Percentiles rank a stretch among this genome's conserved stretches.
These are phyloP conservation scores for Cercospora citrullina DNA, from an alignment of 2,329 filamentous ascomycete genomes.

Conservation along the genomic window DNA sequence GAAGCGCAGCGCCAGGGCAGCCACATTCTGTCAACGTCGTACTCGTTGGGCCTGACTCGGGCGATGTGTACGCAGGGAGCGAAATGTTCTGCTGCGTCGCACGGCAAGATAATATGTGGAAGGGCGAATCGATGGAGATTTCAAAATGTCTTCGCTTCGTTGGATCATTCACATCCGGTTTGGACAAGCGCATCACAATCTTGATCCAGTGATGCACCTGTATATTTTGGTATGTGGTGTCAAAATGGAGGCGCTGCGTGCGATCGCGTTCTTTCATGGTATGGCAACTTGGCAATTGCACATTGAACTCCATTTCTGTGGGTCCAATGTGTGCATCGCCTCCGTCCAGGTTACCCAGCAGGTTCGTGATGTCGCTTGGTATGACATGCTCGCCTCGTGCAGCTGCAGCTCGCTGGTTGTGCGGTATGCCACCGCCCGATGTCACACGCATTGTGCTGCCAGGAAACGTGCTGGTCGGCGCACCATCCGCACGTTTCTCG, in stretches of 20 bases:
- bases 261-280: slow-evolving; percentile 74
- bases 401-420: slow-evolving; percentile 58
- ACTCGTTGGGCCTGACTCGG: slow-evolving; percentile 36
- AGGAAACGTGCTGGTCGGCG: slow-evolving; percentile 69
- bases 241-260: slow-evolving; percentile 70
- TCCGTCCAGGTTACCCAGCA: slow-evolving; percentile 74
- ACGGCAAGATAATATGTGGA: slow-evolving; percentile 88
- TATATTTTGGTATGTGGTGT: slow-evolving; percentile 91
- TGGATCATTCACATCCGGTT: slow-evolving; percentile 74
- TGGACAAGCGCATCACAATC: slow-evolving; percentile 91
- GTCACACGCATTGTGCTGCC: slow-evolving; percentile 74
- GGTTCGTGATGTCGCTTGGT: slow-evolving; percentile 61
- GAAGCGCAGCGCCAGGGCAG: slow-evolving; percentile 64
- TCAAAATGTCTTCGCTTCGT: slow-evolving; percentile 84
- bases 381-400: slow-evolving; percentile 57
- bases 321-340: slow-evolving; percentile 77
- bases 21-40: slow-evolving; percentile 56
- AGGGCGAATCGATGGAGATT: slow-evolving; percentile 93
- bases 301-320: slow-evolving; percentile 92
- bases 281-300: slow-evolving; percentile 85
- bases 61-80: slow-evolving; percentile 74
- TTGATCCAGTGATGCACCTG: slow-evolving; percentile 97
- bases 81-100: slow-evolving; percentile 89
- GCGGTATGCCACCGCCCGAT: slow-evolving; percentile 77
- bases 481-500: slow-evolving; percentile 81